These are phyloP conservation scores for Auriculariales sp. DNA, from an alignment of 768 basidiomycete species.

Conservation along the genomic window DNA sequence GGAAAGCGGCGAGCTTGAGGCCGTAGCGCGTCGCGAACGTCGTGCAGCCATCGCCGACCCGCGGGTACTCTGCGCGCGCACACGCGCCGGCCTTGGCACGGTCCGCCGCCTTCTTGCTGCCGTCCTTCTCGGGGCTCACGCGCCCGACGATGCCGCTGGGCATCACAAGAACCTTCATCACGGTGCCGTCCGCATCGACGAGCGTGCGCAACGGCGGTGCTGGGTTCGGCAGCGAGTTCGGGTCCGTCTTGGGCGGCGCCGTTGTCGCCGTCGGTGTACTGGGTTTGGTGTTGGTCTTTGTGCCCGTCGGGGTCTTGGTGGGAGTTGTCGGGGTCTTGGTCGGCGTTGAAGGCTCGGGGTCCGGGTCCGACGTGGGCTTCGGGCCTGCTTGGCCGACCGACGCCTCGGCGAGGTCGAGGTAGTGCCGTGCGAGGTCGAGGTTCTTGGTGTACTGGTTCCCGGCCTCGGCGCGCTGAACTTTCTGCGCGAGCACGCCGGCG, in stretches of 20 bases:
- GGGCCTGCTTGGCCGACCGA: not conserved
- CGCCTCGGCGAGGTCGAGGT: not conserved
- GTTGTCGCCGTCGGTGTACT: not conserved
- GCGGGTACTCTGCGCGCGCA: too few relatives aligned
- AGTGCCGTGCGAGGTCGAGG: not conserved
- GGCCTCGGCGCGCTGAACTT: not conserved
- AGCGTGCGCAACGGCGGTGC: not conserved
- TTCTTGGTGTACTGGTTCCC: conserved; percentile 1
- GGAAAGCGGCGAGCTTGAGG: not conserved
- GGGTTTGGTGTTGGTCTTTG: too few relatives aligned
- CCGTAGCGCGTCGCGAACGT: not conserved
- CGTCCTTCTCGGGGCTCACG: not conserved
- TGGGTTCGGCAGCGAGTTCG: not conserved
- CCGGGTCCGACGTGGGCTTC: not conserved
- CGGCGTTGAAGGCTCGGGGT: not conserved
- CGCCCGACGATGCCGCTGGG: not conserved
- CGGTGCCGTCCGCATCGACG: not conserved
- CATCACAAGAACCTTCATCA: not conserved
- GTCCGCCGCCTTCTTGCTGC: not conserved
- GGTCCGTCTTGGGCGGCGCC: not conserved
- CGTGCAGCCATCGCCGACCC: not conserved
- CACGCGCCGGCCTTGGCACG: too few relatives aligned
- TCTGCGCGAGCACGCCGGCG: not conserved
- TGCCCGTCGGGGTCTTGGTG: not conserved
- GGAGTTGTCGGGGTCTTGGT: not conserved